Evolutionary conservation across 192 early-diverging fungal species (phyloP).

Genomic region (Entomortierella parvispora): DNA sequence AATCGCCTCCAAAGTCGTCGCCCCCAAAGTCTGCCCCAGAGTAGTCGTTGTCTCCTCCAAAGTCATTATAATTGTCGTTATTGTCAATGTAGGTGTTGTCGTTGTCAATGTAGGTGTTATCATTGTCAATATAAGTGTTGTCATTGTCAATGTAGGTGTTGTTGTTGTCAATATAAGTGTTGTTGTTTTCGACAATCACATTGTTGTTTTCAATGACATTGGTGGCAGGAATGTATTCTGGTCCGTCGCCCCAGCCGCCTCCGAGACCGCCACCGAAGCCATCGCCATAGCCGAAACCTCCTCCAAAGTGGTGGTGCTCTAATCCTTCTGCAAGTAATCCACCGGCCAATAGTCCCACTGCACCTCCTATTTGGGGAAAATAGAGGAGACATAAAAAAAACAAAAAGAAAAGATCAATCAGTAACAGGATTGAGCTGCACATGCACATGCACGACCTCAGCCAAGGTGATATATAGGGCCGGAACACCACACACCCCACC

Average conservation of each 20-base stretch:
- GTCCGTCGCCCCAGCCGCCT: too few relatives aligned
- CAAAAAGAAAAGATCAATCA: not conserved
- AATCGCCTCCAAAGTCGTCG: not conserved
- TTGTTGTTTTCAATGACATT: conserved; percentile 5
- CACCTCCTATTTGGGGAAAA: not conserved
- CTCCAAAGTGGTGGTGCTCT: not conserved
- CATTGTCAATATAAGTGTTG: not conserved
- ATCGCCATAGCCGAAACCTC: not conserved
- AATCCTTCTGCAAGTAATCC: not conserved
- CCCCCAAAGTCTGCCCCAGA: conserved; percentile 14
- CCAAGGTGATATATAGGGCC: not conserved
- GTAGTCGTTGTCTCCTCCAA: conserved; percentile 2
- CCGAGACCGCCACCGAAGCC: conserved; percentile 12
- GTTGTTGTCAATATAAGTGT: not conserved
- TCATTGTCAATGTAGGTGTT: too few relatives aligned
- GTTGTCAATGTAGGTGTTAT: not conserved
- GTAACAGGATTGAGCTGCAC: not conserved
- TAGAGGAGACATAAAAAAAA: not conserved
- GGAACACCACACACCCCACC: not conserved
- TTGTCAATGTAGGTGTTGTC: not conserved
- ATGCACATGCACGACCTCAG: not conserved
- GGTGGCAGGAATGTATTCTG: not conserved
- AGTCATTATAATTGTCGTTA: not conserved
- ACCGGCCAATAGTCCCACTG: not conserved
- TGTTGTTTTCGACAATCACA: not conserved